A percentile compares a stretch with the other conserved stretches of the same genome.
Conservation (phyloP, 1,284 basidiomycete genomes). For the Ustilago sp. region DNA sequence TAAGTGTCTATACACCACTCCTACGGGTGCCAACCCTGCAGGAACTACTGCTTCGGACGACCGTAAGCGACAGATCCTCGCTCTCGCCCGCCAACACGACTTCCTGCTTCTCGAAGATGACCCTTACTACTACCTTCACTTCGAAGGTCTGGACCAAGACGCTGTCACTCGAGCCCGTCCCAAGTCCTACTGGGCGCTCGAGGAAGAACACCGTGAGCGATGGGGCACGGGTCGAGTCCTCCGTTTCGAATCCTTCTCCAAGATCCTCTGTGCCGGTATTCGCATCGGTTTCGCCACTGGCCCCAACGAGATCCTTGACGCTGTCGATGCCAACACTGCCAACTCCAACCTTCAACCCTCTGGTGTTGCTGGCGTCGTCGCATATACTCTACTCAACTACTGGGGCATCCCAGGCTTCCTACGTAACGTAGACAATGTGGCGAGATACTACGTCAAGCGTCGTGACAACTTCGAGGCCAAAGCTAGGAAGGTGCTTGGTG, state of each 20-base stretch:
- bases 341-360: conserved; percentile 81
- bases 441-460: conserved; percentile 82
- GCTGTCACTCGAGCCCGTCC: conserved; percentile 49
- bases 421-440: conserved; percentile 77
- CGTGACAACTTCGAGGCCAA: conserved; percentile 83
- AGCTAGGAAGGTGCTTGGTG: conserved; percentile 79
- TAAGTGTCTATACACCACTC: conserved; percentile 83
- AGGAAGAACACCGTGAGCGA: conserved; percentile 55
- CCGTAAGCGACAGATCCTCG: conserved; percentile 82
- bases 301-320: conserved; percentile 78
- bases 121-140: conserved; percentile 65
- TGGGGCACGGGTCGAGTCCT: conserved; percentile 65
- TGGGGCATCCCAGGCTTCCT: conserved; percentile 80
- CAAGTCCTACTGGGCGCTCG: conserved; percentile 63
- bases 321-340: conserved; percentile 79
- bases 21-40: conserved; percentile 69
- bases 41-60: conserved; percentile 71
- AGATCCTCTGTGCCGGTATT: conserved; percentile 68
- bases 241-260: conserved; percentile 75
- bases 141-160: conserved; percentile 61
- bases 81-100: conserved; percentile 71
- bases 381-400: conserved; percentile 77
- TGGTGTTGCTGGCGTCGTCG: conserved; percentile 80
- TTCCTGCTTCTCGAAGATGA: conserved; percentile 61
- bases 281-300: conserved; percentile 83